Percentiles rank a stretch among this genome's conserved stretches.
These are phyloP conservation scores for Avicennia marina DNA, from an alignment of 257 asterid species.

Conservation along the genomic window DNA sequence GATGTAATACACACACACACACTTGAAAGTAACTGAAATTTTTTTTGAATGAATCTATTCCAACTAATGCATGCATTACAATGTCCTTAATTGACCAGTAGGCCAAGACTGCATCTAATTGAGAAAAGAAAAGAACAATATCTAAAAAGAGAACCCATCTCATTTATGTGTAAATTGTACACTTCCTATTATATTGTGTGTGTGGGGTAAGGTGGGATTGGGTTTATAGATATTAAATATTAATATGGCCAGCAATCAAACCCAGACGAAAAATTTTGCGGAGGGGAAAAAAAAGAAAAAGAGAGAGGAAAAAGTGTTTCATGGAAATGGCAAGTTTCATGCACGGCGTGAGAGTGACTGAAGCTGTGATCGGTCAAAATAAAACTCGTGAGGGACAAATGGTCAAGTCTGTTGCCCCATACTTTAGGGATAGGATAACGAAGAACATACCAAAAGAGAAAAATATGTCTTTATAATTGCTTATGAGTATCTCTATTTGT, in stretches of 20 bases:
- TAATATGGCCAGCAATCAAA: slow-evolving; percentile 13
- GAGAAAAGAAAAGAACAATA: neutral
- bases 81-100: slow-evolving; percentile 6
- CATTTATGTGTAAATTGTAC: neutral
- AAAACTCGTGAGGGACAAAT: slow-evolving; percentile 42
- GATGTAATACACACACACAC: neutral
- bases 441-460: no score
- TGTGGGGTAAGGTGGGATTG: no score
- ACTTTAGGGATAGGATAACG: slow-evolving; percentile 55
- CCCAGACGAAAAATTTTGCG: slow-evolving; percentile 3
- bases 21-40: neutral
- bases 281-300: no score
- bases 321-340: slow-evolving; percentile 21
- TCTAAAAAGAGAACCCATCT: slow-evolving; percentile 5
- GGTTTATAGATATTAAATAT: no score
- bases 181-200: no score
- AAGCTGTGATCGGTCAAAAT: slow-evolving; percentile 41
- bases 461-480: no score
- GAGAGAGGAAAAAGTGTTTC: no score
- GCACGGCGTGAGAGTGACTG: no score
- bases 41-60: slow-evolving; percentile 22
- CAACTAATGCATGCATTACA: slow-evolving; percentile 1
- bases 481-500: no score
- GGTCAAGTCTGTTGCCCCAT: slow-evolving; percentile 51
- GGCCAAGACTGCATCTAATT: slow-evolving; percentile 7